Base-by-base conservation (phyloP, 352 stramenopile species). In the Aphanomyces euteiches region DNA sequence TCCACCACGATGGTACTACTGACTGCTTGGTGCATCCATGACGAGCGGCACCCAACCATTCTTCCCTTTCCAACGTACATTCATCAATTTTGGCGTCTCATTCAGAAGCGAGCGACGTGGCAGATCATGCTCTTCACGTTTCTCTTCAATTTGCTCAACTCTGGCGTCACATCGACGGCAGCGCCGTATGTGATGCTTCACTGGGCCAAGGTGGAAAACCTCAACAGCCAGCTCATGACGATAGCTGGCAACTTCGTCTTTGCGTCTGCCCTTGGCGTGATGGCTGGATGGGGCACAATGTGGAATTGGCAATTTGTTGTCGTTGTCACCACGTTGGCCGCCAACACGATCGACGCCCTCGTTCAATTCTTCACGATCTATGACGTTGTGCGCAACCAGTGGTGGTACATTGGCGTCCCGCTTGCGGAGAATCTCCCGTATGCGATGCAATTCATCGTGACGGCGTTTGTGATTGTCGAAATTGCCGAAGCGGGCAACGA, bases 71-170 rank as follows among this genome's bases (percentile, higher is more conserved):
- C 15, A 6, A 17, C 28, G 7, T 67, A 67, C 36, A 19, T 50
- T 0, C 12, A 7, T 10, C 43, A 68, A 28, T 34, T 73, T 40
- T 73, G 67, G 56, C 7, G 5, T 15, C 19, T 92, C 7, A 47
- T 82, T 3, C 87, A 92, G 69, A 81, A 79, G 39, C 83, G 82
- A 13, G 82, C 75, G 3, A 80, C 92, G 76, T 94, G 83, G 82
- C 85, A 91, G 48, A 68, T 93, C n/a, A 57, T 94, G 28, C 72
- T 85, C 37, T 94, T 91, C 54, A 72, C 86, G 47, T 74, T 92
- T 28, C 40, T 63, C 12, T 53, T 88, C 6, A 77, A 77, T 3
- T 78, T 74, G 28, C 84, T 94, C 68, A 87, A 77, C 34, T 41
- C 67, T 74, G 36, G 87, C 80, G 48, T 76, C 38, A 56, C 36